These are phyloP conservation scores for Melocanna baccifera DNA, from an alignment of 176 grass and related monocot species.

Conservation along the genomic window DNA sequence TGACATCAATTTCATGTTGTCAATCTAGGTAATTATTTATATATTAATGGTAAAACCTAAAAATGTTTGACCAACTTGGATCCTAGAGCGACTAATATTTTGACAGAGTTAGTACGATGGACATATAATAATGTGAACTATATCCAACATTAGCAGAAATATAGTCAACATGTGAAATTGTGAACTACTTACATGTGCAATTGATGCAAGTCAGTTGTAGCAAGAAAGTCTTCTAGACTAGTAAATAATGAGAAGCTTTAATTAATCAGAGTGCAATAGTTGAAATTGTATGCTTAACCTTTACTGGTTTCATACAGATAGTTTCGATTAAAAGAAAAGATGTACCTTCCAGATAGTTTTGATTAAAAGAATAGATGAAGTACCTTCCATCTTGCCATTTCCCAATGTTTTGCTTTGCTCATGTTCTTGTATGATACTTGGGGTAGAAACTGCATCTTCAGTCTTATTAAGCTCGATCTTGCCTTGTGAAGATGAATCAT, in stretches of 20 bases:
- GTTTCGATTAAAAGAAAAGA: conserved; percentile 8
- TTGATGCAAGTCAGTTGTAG: conserved; percentile 13
- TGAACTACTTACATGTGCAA: conserved; percentile 4
- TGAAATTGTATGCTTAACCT: conserved; percentile 14
- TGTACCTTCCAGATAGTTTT: conserved; percentile 46
- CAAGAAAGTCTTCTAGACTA: not conserved
- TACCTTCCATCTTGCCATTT: conserved; percentile 59
- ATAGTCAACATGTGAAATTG: not conserved
- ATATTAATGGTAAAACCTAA: too few species aligned
- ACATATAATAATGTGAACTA: conserved; percentile 7
- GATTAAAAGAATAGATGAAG: not conserved
- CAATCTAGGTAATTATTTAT: too few species aligned
- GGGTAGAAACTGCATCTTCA: conserved; percentile 36
- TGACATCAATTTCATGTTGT: too few species aligned
- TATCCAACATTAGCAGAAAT: not conserved
- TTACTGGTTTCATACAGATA: conserved; percentile 14
- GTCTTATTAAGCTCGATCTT: conserved; percentile 31
- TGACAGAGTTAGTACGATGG: not conserved
- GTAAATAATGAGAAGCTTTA: conserved; percentile 20
- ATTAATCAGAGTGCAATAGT: not conserved
- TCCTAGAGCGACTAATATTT: too few species aligned
- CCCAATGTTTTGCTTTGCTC: conserved; percentile 36
- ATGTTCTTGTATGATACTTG: conserved; percentile 31
- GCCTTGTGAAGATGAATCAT: conserved; percentile 34
- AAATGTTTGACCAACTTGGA: too few species aligned